phyloP scores from a whole-genome alignment of 148 eudicot species.

The Vaccinium myrtillus region DNA sequence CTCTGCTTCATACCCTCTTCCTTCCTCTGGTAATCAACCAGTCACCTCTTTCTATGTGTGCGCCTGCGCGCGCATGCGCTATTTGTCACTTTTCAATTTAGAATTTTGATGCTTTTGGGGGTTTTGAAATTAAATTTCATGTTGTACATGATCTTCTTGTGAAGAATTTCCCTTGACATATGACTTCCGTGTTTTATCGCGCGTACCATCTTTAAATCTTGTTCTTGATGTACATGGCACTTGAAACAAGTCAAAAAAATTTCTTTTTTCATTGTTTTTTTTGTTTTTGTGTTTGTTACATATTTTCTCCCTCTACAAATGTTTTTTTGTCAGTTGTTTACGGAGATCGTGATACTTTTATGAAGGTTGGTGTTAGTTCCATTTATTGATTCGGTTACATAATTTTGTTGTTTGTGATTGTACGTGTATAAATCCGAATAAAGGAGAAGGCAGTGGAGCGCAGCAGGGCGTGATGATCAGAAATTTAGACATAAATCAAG shows the following conservation, averaged over 20 bases:
- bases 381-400: background rate
- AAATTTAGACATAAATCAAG: constrained; percentile 38
- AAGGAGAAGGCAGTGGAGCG: constrained; percentile 7
- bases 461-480: constrained; percentile 20
- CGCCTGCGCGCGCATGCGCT: too few species aligned
- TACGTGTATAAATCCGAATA: background rate
- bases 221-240: background rate
- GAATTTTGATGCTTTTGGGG: background rate
- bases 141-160: background rate
- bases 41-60: background rate
- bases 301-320: background rate
- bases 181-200: background rate
- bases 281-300: background rate
- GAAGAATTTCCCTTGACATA: background rate
- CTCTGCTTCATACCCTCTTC: constrained; percentile 15
- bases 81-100: background rate
- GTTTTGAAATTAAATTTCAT: background rate
- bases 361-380: background rate
- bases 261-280: background rate
- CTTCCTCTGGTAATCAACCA: constrained; percentile 22
- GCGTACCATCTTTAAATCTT: background rate
- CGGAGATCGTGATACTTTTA: background rate
- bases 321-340: background rate
- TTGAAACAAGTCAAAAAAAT: background rate
- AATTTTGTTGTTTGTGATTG: background rate